Percentiles rank a stretch among this genome's conserved stretches.
These are phyloP conservation scores for Aspergillus sp. DNA, from an alignment of 2,329 filamentous ascomycete species.

Conservation along the genomic window DNA sequence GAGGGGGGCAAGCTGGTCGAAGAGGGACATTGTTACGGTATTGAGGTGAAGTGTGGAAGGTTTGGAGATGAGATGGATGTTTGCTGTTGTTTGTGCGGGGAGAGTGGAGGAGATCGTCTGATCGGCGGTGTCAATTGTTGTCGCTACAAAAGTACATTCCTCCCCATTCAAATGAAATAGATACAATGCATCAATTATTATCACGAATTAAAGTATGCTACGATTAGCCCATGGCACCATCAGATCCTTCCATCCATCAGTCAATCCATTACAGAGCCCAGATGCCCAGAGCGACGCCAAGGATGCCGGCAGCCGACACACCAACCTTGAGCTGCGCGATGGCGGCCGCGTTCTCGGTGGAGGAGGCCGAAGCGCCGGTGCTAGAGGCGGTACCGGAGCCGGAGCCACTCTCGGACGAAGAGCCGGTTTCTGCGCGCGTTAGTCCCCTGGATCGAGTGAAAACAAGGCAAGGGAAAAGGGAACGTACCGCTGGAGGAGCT, in stretches of 20 bases:
- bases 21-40: conserved; percentile 37
- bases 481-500: conserved; percentile 14
- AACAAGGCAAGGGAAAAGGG: not conserved
- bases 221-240: not conserved
- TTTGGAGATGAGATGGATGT: not conserved
- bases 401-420: conserved; percentile 5
- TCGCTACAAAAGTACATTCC: not conserved
- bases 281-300: conserved; percentile 35
- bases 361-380: conserved; percentile 18
- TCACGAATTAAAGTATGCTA: not conserved
- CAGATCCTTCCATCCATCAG: not conserved
- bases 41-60: not conserved
- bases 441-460: not conserved
- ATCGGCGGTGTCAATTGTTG: not conserved
- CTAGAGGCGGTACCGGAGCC: conserved; percentile 14
- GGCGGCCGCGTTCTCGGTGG: conserved; percentile 26
- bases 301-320: conserved; percentile 31
- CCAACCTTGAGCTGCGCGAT: conserved; percentile 26
- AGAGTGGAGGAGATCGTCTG: not conserved
- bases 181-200: not conserved
- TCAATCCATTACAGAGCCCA: conserved; percentile 33
- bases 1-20: conserved; percentile 58
- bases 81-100: not conserved
- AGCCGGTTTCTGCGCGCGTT: not conserved
- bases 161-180: not conserved